These are phyloP conservation scores for Neurospora intermedia DNA, from an alignment of 495 filamentous ascomycete species.

Conservation along the genomic window DNA sequence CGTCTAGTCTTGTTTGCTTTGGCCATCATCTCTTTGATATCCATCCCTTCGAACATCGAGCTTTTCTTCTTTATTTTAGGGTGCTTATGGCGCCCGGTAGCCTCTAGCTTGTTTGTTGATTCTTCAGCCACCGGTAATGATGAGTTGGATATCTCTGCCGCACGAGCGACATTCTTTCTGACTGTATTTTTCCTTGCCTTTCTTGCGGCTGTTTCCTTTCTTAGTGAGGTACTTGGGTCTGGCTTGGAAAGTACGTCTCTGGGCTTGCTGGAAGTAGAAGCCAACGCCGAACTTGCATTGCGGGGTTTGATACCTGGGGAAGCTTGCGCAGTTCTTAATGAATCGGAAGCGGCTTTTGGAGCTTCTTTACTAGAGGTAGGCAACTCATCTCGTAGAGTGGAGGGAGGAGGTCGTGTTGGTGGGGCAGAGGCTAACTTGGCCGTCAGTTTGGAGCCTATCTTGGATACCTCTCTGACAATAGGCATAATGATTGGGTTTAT, in stretches of 20 bases:
- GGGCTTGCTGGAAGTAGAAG: neutral
- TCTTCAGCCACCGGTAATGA: neutral
- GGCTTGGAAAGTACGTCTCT: neutral
- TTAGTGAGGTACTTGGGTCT: fast-evolving
- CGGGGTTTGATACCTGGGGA: neutral
- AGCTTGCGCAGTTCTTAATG: fast-evolving
- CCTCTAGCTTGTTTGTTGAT: too few relatives aligned
- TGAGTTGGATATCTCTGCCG: neutral
- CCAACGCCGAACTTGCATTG: neutral
- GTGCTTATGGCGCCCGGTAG: neutral
- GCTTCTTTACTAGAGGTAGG: neutral
- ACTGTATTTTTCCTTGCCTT: neutral
- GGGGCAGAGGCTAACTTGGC: neutral
- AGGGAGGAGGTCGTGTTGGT: neutral
- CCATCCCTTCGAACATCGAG: too few relatives aligned
- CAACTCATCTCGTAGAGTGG: neutral
- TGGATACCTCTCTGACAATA: neutral
- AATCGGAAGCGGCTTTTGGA: neutral
- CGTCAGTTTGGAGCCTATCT: neutral
- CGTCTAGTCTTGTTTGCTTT: neutral
- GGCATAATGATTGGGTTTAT: neutral
- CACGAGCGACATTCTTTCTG: neutral
- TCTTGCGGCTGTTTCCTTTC: neutral
- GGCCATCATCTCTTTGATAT: neutral
- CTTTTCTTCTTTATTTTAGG: too few relatives aligned